Evolutionary conservation across 768 basidiomycete genomes (phyloP).

Genomic region (Suillus fuscotomentosus): DNA sequence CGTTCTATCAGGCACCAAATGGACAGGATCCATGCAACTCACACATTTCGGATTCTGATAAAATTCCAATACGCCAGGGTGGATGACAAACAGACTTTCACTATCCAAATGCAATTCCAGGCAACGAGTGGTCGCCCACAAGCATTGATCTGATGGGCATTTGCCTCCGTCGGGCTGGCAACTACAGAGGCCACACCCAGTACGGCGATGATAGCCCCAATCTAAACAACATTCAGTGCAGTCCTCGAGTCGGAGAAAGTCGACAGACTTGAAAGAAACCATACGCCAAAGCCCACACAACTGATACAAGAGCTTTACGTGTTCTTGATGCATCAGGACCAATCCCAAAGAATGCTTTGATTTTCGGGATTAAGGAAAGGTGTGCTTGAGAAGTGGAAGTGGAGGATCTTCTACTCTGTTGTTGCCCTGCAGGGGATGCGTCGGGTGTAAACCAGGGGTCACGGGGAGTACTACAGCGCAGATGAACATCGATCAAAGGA

Average conservation of each 20-base stretch:
- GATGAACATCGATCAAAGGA: not conserved
- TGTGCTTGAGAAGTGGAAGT: not conserved
- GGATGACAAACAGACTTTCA: constrained; percentile 48
- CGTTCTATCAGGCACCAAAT: constrained; percentile 10
- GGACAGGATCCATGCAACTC: constrained; percentile 9
- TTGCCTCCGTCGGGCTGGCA: constrained; percentile 42
- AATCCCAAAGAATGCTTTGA: constrained; percentile 47
- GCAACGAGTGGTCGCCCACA: constrained; percentile 64
- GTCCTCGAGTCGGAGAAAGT: not conserved
- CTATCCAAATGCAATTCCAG: constrained; percentile 68
- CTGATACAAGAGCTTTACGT: constrained; percentile 51
- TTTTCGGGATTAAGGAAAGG: constrained; percentile 19
- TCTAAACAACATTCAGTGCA: constrained; percentile 34
- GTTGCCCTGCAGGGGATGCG: not conserved
- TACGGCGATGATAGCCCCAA: constrained; percentile 48
- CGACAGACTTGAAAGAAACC: constrained; percentile 51
- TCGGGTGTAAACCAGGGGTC: not conserved
- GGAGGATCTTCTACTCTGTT: not conserved
- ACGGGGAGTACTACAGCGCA: not conserved
- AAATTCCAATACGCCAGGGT: constrained; percentile 59
- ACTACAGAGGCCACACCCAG: constrained; percentile 46
- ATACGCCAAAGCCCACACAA: constrained; percentile 51
- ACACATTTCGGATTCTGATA: constrained; percentile 32
- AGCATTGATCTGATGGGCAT: constrained; percentile 55
- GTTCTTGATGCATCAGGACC: constrained; percentile 50